These are phyloP conservation scores for Penicillium sp. DNA, from an alignment of 2,329 filamentous ascomycete genomes.

Conservation along the genomic window DNA sequence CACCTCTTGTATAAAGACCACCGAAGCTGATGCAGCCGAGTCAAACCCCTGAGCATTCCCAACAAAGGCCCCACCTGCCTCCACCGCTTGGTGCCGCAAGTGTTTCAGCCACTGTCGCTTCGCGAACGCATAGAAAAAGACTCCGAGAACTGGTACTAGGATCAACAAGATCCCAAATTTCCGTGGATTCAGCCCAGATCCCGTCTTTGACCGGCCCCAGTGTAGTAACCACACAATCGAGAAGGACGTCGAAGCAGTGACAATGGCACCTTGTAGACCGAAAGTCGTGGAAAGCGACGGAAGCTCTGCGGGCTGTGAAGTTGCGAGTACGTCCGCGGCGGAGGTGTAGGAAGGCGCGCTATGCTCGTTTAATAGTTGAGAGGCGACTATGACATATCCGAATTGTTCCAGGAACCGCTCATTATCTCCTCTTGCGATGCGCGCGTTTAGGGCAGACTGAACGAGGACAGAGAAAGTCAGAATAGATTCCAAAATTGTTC, in stretches of 20 bases:
- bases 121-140: constrained; percentile 72
- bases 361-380: constrained; percentile 78
- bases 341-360: constrained; percentile 50
- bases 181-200: constrained; percentile 48
- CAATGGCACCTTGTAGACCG: constrained; percentile 68
- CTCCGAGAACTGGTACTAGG: constrained; percentile 59
- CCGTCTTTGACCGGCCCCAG: constrained; percentile 68
- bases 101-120: constrained; percentile 82
- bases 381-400: constrained; percentile 90
- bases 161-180: constrained; percentile 48
- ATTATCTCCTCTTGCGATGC: constrained; percentile 77
- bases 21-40: constrained; percentile 73
- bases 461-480: constrained; percentile 18
- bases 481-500: background rate
- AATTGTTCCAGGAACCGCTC: constrained; percentile 89
- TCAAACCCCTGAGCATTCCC: constrained; percentile 81
- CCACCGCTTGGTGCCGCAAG: constrained; percentile 74
- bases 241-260: constrained; percentile 68
- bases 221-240: constrained; percentile 70
- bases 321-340: constrained; percentile 42
- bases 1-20: constrained; percentile 90
- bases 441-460: constrained; percentile 44
- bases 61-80: constrained; percentile 72
- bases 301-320: constrained; percentile 38
- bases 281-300: constrained; percentile 53